Percentiles rank a stretch among this genome's conserved stretches.
Evolutionary conservation across 2,329 filamentous ascomycete genomes (phyloP).

Genomic region (Nemania sp.): DNA sequence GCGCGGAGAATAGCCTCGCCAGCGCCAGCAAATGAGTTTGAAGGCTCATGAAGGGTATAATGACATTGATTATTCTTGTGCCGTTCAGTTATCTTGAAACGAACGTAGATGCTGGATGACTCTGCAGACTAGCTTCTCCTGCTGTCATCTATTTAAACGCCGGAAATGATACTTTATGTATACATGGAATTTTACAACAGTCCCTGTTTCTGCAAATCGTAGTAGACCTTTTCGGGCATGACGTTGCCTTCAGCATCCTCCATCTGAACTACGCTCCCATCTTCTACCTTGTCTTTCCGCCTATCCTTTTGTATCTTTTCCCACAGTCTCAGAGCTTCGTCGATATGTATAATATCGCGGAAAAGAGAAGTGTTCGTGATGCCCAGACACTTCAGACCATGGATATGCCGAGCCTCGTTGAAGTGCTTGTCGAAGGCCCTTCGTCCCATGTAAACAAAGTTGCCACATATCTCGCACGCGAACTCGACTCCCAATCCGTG

Average conservation of each 20-base stretch:
- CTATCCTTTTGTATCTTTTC: conserved; percentile 89
- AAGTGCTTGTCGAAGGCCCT: conserved; percentile 99
- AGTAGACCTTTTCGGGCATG: conserved; percentile 98
- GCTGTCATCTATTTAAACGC: background rate
- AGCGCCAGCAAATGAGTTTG: too few relatives aligned
- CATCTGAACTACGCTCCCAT: conserved; percentile 94
- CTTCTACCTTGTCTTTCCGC: conserved; percentile 74
- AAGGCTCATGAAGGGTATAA: too few relatives aligned
- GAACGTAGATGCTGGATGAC: too few relatives aligned
- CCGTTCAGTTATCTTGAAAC: too few relatives aligned
- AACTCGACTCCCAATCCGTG: conserved; percentile 96
- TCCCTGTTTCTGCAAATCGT: conserved; percentile 91
- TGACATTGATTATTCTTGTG: too few relatives aligned
- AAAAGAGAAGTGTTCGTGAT: conserved; percentile 91
- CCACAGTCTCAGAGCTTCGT: conserved; percentile 87
- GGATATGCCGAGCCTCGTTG: conserved; percentile 89
- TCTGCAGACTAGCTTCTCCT: too few relatives aligned
- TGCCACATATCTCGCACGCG: conserved; percentile 93
- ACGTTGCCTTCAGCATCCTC: conserved; percentile 97
- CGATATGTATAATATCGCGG: conserved; percentile 89
- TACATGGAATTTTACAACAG: conserved; percentile 61
- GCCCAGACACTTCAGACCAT: conserved; percentile 90
- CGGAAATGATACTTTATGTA: conserved; percentile 1
- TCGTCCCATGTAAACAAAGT: conserved; percentile 98
- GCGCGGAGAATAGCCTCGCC: too few relatives aligned